Conservation (phyloP, 1,284 basidiomycete species). For the Volvariella volvacea region DNA sequence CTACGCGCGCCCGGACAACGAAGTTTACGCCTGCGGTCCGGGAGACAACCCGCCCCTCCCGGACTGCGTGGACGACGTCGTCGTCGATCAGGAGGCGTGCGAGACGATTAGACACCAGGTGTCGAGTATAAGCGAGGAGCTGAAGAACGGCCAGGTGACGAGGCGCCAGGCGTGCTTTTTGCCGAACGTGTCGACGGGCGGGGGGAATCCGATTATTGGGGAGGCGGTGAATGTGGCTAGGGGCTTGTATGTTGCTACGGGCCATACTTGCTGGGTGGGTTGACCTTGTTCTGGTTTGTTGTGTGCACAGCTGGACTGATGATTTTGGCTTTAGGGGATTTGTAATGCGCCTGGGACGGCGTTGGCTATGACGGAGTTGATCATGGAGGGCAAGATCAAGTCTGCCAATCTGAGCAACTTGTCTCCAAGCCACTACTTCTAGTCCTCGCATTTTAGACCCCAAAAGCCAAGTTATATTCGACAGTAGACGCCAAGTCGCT, state of each 20-base stretch:
- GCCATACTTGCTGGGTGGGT: slow-evolving; percentile 65
- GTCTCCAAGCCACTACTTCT: slow-evolving; percentile 34
- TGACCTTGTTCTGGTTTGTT: slow-evolving; percentile 8
- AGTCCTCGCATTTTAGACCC: too few species aligned
- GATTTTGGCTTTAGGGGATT: slow-evolving; percentile 46
- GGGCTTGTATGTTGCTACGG: slow-evolving; percentile 56
- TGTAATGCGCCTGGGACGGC: slow-evolving; percentile 69
- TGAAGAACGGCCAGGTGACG: slow-evolving; percentile 43
- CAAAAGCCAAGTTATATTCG: too few species aligned
- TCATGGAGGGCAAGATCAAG: slow-evolving; percentile 48
- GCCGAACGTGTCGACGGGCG: slow-evolving; percentile 42
- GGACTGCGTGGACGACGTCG: slow-evolving; percentile 53
- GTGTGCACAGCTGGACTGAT: not conserved
- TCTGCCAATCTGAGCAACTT: slow-evolving; percentile 45
- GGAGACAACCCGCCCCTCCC: slow-evolving; percentile 58
- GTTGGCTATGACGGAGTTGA: slow-evolving; percentile 47
- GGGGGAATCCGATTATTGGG: slow-evolving; percentile 54
- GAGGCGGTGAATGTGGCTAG: slow-evolving; percentile 39
- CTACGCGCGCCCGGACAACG: slow-evolving; percentile 61
- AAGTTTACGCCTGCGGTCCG: slow-evolving; percentile 65
- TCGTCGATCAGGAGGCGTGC: slow-evolving; percentile 46
- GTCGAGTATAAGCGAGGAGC: slow-evolving; percentile 47
- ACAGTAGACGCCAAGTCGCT: too few species aligned
- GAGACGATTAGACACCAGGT: slow-evolving; percentile 48
- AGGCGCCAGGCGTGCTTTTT: slow-evolving; percentile 65